Base-by-base conservation (phyloP, 495 filamentous ascomycete species). In the Lichina pygmaea region DNA sequence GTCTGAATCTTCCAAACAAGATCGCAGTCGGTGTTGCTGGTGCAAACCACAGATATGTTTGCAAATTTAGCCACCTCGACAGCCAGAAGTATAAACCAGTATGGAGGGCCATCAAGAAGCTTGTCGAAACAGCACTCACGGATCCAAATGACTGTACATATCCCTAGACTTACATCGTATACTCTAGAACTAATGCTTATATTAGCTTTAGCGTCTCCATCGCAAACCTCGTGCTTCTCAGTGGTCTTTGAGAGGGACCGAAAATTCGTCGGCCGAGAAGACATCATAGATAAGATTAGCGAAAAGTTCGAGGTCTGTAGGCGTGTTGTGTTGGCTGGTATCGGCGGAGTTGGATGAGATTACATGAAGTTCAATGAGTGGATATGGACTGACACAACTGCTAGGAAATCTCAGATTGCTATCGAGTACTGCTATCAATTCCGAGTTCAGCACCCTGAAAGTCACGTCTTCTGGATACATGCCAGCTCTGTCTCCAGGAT, bases 361-460 rank as follows among this genome's bases (percentile, higher is more conserved):
- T 34, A 31, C 43, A n/a, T 47, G 38, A 13, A 16, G 44, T 6
- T 32, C 48, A 34, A 48, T 24, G 30, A 30, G 13, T 46, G n/a
- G 46, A 16, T 47, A 33, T 11, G 11, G 8, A n/a, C 17, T 30
- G 16, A 33, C 24, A 46, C 43, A 33, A 40, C 41, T 13, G 33
- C 41, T 46, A 70, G 64, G 9, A 72, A 72, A 56, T 64, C 65
- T 3, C 65, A 71, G 46, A 60, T 70, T 41, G 67, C 68, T 4
- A 62, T 73, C 37, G 62, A 66, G 47, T 65, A 62, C 47, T 55
- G 53, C 7, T 67, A 65, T 54, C 54, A 55, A 34, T 52, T 57
- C 8, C 44, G 50, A 48, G 52, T 58, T 16, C 33, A 45, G 3
- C 44, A 50, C n/a, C 59, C 63, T 3, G 51, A 57, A 10, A 50